Evolutionary conservation across 2,329 filamentous ascomycete genomes (phyloP).

Genomic region (Colletotrichum chrysophilum): DNA sequence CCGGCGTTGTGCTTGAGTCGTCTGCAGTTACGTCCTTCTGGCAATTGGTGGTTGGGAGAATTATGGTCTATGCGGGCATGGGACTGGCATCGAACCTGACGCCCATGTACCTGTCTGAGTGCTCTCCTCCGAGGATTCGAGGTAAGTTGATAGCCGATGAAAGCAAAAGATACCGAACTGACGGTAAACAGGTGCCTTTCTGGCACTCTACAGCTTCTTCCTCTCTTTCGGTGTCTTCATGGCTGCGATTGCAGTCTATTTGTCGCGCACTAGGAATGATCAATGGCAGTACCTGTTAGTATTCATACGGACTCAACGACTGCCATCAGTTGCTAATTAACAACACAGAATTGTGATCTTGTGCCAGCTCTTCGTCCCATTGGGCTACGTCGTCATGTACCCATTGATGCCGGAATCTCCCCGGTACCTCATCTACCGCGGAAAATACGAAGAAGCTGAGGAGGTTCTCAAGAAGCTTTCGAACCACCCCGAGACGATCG

Average conservation of each 20-base stretch:
- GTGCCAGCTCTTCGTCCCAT: background rate
- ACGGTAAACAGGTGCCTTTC: background rate
- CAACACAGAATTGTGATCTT: background rate
- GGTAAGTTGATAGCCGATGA: background rate
- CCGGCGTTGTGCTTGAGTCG: slow-evolving; percentile 4
- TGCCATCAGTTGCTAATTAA: too few species aligned
- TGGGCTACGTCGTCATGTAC: background rate
- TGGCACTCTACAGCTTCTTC: slow-evolving; percentile 6
- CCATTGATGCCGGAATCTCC: slow-evolving; percentile 7
- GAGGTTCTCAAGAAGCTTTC: background rate
- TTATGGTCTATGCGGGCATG: slow-evolving; percentile 5
- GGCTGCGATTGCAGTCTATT: background rate
- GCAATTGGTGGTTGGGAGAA: slow-evolving; percentile 9
- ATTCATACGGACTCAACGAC: background rate
- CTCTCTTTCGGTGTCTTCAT: background rate
- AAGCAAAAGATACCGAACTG: fast-evolving
- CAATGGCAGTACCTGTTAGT: background rate
- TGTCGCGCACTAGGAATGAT: background rate
- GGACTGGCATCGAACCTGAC: background rate
- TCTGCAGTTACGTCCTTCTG: slow-evolving; percentile 13
- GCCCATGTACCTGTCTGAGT: background rate
- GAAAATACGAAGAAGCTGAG: background rate
- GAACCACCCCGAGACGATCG: background rate
- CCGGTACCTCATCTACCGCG: slow-evolving; percentile 3
- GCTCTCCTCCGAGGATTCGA: background rate